Evolutionary conservation across 2,329 filamentous ascomycete genomes (phyloP).

Genomic region (Hymenoscyphus fraxineus): DNA sequence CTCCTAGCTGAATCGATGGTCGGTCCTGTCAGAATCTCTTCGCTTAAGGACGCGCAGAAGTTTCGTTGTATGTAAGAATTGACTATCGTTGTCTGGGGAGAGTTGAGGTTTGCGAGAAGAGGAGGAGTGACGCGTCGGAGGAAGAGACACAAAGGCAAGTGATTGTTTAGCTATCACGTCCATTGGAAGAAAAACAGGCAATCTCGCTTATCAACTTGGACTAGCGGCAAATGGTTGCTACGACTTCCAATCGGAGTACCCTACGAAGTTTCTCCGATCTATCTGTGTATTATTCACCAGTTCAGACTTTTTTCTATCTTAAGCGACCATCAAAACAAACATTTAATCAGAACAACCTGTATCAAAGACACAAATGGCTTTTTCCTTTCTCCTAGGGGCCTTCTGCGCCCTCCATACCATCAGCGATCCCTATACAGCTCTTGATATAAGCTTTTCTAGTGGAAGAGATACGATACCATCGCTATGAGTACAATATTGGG

Average conservation of each 20-base stretch:
- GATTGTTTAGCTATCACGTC: no score
- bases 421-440: neutral
- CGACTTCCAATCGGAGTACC: neutral
- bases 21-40: neutral
- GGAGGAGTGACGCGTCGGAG: no score
- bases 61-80: no score
- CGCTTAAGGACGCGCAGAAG: neutral
- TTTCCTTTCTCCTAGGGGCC: neutral
- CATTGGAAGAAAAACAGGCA: neutral
- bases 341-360: neutral
- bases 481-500: neutral
- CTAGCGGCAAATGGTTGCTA: neutral
- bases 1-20: neutral
- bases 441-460: neutral
- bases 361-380: neutral
- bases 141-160: no score
- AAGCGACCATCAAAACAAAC: neutral
- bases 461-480: neutral
- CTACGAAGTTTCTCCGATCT: neutral
- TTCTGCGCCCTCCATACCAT: neutral
- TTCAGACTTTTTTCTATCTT: neutral
- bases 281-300: neutral
- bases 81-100: no score
- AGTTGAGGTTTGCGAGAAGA: no score
- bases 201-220: neutral